Conservation (phyloP, 1,284 basidiomycete species). For the Ganoderma boninense region DNA sequence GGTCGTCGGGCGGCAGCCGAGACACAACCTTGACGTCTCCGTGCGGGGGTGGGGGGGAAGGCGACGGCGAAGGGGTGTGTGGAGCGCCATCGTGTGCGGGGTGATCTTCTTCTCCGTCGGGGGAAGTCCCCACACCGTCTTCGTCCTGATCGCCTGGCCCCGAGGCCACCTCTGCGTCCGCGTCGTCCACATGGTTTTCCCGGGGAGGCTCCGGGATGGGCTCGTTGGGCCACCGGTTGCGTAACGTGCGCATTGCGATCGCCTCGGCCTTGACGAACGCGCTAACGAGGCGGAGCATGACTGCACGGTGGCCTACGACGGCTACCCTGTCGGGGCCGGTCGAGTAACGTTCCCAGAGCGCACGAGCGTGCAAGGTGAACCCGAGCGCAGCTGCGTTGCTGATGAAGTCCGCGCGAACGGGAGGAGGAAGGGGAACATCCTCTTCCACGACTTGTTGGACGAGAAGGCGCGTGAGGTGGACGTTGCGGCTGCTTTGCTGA, state of each 20-base stretch:
- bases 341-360: slow-evolving; percentile 64
- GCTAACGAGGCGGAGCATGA: slow-evolving; percentile 65
- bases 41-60: slow-evolving; percentile 30
- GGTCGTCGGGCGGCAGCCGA: slow-evolving; percentile 15
- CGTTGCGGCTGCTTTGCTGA: slow-evolving; percentile 45
- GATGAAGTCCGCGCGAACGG: slow-evolving; percentile 58
- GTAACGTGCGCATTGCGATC: slow-evolving; percentile 3
- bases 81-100: slow-evolving; percentile 30
- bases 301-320: slow-evolving; percentile 53
- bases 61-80: slow-evolving; percentile 14
- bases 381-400: slow-evolving; percentile 53
- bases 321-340: slow-evolving; percentile 49
- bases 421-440: slow-evolving; percentile 49
- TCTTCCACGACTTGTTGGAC: slow-evolving; percentile 55
- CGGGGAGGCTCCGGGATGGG: slow-evolving; percentile 17
- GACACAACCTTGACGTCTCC: slow-evolving; percentile 8
- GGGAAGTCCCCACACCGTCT: slow-evolving; percentile 6
- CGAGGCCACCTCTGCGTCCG: slow-evolving; percentile 1
- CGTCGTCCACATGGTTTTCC: slow-evolving; percentile 17
- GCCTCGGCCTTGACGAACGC: slow-evolving; percentile 50
- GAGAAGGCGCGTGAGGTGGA: slow-evolving; percentile 51
- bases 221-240: slow-evolving; percentile 2
- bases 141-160: slow-evolving; percentile 17
- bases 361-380: slow-evolving; percentile 54
- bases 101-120: slow-evolving; percentile 20